These are phyloP conservation scores for Fusarium sp. DNA, from an alignment of 2,329 filamentous ascomycete genomes.

Conservation along the genomic window DNA sequence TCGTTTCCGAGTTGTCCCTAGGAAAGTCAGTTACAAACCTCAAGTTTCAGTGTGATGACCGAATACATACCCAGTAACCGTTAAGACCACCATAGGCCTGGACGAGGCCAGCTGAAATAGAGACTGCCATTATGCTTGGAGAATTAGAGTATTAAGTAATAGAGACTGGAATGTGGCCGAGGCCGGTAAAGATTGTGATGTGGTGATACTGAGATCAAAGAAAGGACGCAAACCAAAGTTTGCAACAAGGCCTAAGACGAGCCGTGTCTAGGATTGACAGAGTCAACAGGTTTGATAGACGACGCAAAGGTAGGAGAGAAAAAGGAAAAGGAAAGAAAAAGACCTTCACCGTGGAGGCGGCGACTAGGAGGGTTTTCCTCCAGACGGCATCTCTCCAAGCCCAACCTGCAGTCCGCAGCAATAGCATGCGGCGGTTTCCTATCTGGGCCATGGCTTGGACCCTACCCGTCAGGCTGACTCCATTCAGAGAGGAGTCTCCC, in stretches of 20 bases:
- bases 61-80: constrained; percentile 51
- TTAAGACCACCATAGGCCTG: constrained; percentile 47
- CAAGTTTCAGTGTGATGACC: not conserved
- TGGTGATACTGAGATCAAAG: constrained; percentile 47
- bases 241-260: constrained; percentile 46
- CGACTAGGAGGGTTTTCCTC: constrained; percentile 8
- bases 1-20: constrained; percentile 50
- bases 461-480: constrained; percentile 11
- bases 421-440: constrained; percentile 38
- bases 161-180: constrained; percentile 50
- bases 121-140: constrained; percentile 39
- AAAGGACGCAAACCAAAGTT: constrained; percentile 53
- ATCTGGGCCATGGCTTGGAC: constrained; percentile 27
- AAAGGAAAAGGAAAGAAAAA: constrained; percentile 13
- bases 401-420: constrained; percentile 18
- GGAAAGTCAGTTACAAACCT: not conserved
- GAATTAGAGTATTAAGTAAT: constrained; percentile 26
- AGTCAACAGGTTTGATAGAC: constrained; percentile 37
- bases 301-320: constrained; percentile 47
- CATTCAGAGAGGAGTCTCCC: constrained; percentile 12
- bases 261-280: constrained; percentile 43
- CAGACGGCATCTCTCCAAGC: constrained; percentile 17
- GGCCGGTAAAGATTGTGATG: constrained; percentile 46
- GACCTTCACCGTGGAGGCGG: constrained; percentile 13
- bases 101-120: constrained; percentile 35